These are phyloP conservation scores for Metarhizium guizhouense DNA, from an alignment of 2,329 filamentous ascomycete species.

Conservation along the genomic window DNA sequence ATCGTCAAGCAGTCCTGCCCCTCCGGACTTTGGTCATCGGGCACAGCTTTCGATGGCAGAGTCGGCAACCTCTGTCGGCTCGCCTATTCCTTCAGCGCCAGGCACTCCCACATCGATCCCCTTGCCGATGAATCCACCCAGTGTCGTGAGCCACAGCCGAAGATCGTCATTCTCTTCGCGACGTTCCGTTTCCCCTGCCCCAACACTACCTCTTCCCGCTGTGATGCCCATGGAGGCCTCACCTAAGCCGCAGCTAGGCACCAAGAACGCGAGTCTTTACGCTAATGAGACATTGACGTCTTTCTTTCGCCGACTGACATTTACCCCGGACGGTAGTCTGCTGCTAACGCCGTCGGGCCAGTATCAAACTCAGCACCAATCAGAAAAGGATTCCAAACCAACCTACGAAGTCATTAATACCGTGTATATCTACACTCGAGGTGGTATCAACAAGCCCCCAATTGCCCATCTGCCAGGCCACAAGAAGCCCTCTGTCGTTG, in stretches of 20 bases:
- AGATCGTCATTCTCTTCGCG: slow-evolving; percentile 88
- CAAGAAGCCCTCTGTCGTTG: slow-evolving; percentile 94
- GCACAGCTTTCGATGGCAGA: slow-evolving; percentile 49
- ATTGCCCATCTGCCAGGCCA: slow-evolving; percentile 92
- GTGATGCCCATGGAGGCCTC: slow-evolving; percentile 92
- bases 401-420: slow-evolving; percentile 89
- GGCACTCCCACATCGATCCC: slow-evolving; percentile 86
- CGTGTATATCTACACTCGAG: slow-evolving; percentile 95
- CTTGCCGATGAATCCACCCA: slow-evolving; percentile 91
- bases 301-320: slow-evolving; percentile 89
- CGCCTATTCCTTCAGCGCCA: slow-evolving; percentile 82
- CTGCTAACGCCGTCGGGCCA: slow-evolving; percentile 92
- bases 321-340: slow-evolving; percentile 89
- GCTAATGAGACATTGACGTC: slow-evolving; percentile 95
- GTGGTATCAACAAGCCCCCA: slow-evolving; percentile 92
- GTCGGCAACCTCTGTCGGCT: slow-evolving; percentile 55
- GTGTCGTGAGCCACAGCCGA: slow-evolving; percentile 79
- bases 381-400: slow-evolving; percentile 58
- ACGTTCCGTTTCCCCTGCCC: slow-evolving; percentile 85
- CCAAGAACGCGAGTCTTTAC: slow-evolving; percentile 84
- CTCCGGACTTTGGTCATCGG: slow-evolving; percentile 67
- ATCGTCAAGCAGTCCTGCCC: slow-evolving; percentile 85
- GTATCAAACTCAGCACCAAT: slow-evolving; percentile 71
- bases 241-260: slow-evolving; percentile 64
- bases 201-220: slow-evolving; percentile 85